Percentiles rank a stretch among this genome's conserved stretches.
Evolutionary conservation across 1,139 yeast species (phyloP).

Genomic region (Wickerhamomyces sp.): DNA sequence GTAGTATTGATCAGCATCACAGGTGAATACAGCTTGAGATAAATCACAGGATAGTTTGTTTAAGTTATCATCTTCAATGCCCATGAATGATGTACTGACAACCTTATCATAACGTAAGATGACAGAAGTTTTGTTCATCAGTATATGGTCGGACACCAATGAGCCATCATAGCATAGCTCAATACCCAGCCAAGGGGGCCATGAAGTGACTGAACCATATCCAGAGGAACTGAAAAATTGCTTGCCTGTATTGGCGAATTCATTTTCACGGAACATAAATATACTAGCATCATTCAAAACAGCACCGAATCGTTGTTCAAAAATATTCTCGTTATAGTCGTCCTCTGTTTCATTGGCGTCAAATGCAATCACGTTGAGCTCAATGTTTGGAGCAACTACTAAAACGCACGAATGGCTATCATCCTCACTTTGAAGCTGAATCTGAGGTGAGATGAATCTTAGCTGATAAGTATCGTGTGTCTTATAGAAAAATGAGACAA

Average conservation of each 20-base stretch:
- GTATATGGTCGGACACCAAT: constrained; percentile 49
- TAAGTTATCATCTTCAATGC: constrained; percentile 32
- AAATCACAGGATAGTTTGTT: constrained; percentile 54
- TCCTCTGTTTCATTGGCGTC: constrained; percentile 43
- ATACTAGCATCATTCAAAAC: constrained; percentile 65
- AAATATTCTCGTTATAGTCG: constrained; percentile 42
- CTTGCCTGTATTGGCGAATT: constrained; percentile 37
- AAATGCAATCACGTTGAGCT: constrained; percentile 57
- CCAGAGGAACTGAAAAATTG: constrained; percentile 38
- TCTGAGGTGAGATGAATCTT: constrained; percentile 79
- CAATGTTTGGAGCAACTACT: constrained; percentile 68
- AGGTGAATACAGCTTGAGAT: constrained; percentile 63
- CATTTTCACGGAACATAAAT: constrained; percentile 56
- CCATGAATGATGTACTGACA: constrained; percentile 26
- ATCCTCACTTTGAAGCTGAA: constrained; percentile 69
- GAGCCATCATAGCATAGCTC: constrained; percentile 76
- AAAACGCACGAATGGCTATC: constrained; percentile 63
- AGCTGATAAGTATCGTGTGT: constrained; percentile 62
- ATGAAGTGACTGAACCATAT: constrained; percentile 39
- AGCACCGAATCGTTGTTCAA: constrained; percentile 73
- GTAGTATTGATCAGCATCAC: constrained; percentile 72
- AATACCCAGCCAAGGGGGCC: constrained; percentile 87
- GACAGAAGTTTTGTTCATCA: constrained; percentile 60
- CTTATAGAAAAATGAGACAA: constrained; percentile 34
- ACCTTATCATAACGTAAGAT: constrained; percentile 51